Evolutionary conservation across 176 grass and related monocot genomes (phyloP).

Genomic region (Thinopyrum elongatum): DNA sequence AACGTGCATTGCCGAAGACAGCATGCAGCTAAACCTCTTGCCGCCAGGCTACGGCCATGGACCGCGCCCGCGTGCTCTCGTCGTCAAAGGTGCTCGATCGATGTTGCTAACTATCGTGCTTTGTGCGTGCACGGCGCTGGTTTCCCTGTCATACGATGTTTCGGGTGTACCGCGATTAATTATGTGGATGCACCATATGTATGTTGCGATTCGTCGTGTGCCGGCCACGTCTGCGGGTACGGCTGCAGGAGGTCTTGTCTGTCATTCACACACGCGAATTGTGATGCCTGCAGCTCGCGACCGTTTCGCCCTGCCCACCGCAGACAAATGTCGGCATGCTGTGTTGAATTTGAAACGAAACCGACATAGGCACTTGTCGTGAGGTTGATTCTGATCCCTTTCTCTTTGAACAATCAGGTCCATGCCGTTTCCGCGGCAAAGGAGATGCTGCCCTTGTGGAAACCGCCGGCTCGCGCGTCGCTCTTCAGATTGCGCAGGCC

Average conservation of each 20-base stretch:
- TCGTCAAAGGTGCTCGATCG: background rate
- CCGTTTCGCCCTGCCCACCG: background rate
- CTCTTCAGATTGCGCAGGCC: background rate
- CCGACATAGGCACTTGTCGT: background rate
- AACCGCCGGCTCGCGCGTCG: background rate
- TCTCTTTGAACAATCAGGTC: constrained; percentile 2
- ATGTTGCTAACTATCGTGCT: background rate
- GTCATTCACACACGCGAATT: background rate
- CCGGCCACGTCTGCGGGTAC: background rate
- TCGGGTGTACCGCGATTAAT: background rate
- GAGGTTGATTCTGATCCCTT: background rate
- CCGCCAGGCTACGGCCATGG: background rate
- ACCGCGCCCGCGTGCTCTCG: no score
- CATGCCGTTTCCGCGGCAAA: constrained; percentile 14
- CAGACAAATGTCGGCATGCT: background rate
- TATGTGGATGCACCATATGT: background rate
- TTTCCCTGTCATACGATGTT: background rate
- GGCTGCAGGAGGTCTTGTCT: background rate
- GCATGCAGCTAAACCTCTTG: background rate
- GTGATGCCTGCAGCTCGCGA: background rate
- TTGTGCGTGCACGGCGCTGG: background rate
- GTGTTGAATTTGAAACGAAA: background rate
- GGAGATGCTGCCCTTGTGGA: background rate
- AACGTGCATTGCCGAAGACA: background rate
- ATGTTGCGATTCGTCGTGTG: background rate